phyloP scores from a whole-genome alignment of 768 basidiomycete species.

The Dendrothele bispora region DNA sequence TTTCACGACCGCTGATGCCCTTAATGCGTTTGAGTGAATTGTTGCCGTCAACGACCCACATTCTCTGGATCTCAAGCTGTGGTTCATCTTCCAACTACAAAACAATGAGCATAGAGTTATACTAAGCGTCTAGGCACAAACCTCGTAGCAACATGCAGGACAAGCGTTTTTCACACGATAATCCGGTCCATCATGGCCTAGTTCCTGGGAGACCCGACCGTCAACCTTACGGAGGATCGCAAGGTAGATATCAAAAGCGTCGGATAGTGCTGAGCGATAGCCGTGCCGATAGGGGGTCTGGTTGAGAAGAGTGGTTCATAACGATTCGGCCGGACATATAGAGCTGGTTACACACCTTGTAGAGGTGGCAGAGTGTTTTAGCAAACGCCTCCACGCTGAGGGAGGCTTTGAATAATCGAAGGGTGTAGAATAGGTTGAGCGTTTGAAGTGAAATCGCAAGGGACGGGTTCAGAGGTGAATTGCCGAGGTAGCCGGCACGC shows the following conservation, averaged over 20 bases:
- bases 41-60: slow-evolving; percentile 34
- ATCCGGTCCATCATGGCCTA: slow-evolving; percentile 17
- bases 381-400: slow-evolving; percentile 22
- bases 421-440: too few species aligned
- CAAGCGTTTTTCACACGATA: slow-evolving; percentile 23
- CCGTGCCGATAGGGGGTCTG: slow-evolving; percentile 21
- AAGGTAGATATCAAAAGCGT: slow-evolving; percentile 28
- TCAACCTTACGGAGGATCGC: slow-evolving; percentile 13
- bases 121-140: slow-evolving; percentile 17
- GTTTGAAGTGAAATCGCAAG: slow-evolving; percentile 20
- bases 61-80: slow-evolving; percentile 16
- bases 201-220: slow-evolving; percentile 6
- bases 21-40: slow-evolving; percentile 30
- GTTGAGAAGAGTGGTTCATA: neutral
- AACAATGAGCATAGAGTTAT: neutral
- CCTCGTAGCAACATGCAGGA: slow-evolving; percentile 24
- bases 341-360: slow-evolving; percentile 17
- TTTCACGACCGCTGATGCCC: slow-evolving; percentile 13
- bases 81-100: slow-evolving; percentile 19
- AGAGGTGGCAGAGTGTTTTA: slow-evolving; percentile 23
- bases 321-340: neutral
- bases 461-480: slow-evolving; percentile 12
- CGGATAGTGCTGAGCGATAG: slow-evolving; percentile 19
- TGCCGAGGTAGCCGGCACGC: slow-evolving; percentile 13
- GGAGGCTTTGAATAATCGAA: slow-evolving; percentile 14